phyloP scores from a whole-genome alignment of 371 early-diverging fungal species.

The Phascolomyces articulosus region DNA sequence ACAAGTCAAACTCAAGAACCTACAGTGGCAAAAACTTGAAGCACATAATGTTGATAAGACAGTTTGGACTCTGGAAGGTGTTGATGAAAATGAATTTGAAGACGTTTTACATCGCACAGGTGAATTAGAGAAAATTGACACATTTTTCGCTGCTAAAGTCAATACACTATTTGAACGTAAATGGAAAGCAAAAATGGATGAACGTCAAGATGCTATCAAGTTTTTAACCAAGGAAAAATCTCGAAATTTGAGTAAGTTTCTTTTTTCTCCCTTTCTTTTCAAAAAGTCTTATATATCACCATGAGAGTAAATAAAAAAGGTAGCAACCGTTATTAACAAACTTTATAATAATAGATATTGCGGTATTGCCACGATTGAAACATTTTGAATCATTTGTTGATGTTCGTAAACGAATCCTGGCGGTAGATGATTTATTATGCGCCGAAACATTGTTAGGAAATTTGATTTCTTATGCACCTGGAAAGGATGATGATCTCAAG shows the following conservation, averaged over 20 bases:
- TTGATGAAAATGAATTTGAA: constrained; percentile 29
- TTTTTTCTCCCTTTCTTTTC: background rate
- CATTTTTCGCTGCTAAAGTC: constrained; percentile 30
- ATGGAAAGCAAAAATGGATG: constrained; percentile 14
- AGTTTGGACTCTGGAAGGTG: constrained; percentile 25
- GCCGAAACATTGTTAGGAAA: constrained; percentile 54
- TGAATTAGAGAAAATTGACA: constrained; percentile 27
- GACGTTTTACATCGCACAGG: constrained; percentile 23
- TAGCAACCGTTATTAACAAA: background rate
- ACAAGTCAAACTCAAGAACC: constrained; percentile 30
- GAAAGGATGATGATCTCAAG: constrained; percentile 47
- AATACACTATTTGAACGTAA: constrained; percentile 31
- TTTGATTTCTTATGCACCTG: constrained; percentile 42
- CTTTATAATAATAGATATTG: constrained; percentile 34
- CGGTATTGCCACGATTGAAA: constrained; percentile 40
- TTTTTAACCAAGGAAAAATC: constrained; percentile 45
- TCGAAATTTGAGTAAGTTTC: constrained; percentile 39
- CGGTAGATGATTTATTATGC: constrained; percentile 42
- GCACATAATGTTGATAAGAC: constrained; percentile 23
- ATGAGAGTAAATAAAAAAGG: background rate
- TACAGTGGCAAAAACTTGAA: constrained; percentile 44
- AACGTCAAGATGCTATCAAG: constrained; percentile 27
- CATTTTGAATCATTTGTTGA: constrained; percentile 34
- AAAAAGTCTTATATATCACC: no score
- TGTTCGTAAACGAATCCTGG: constrained; percentile 34